phyloP scores from a whole-genome alignment of 2,329 filamentous ascomycete species.

The Ophiosphaerella korrae region DNA sequence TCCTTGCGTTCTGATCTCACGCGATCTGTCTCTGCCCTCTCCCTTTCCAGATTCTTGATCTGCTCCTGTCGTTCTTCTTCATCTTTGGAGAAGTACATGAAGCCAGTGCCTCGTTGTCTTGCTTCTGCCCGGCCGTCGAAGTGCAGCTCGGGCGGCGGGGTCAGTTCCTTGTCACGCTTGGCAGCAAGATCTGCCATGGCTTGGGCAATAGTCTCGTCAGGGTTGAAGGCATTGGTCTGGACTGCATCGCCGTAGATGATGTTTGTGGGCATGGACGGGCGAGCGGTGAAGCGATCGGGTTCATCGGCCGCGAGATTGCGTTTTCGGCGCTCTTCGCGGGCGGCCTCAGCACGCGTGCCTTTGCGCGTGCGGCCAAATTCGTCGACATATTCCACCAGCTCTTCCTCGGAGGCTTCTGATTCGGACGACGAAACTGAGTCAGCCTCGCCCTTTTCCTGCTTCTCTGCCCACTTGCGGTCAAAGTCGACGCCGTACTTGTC shows the following conservation, averaged over 20 bases:
- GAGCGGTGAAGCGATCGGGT: constrained; percentile 70
- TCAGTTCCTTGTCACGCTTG: constrained; percentile 78
- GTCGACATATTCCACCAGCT: constrained; percentile 85
- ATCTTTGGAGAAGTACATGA: constrained; percentile 86
- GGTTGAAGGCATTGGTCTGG: constrained; percentile 81
- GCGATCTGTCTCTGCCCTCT: constrained; percentile 71
- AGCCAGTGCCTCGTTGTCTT: constrained; percentile 84
- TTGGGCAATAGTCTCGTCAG: constrained; percentile 65
- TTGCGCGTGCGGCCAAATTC: constrained; percentile 86
- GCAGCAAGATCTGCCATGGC: constrained; percentile 79
- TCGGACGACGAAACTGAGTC: constrained; percentile 49
- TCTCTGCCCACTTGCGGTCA: constrained; percentile 91
- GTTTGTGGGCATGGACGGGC: constrained; percentile 68
- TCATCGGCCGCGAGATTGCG: constrained; percentile 63
- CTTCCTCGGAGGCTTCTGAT: constrained; percentile 50
- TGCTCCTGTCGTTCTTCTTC: constrained; percentile 69
- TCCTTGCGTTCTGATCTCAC: constrained; percentile 55
- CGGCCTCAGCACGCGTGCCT: constrained; percentile 72
- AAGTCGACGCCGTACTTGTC: constrained; percentile 82
- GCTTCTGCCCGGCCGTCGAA: constrained; percentile 88
- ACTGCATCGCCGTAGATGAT: constrained; percentile 87
- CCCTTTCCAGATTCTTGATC: constrained; percentile 74
- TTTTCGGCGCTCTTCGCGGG: constrained; percentile 64
- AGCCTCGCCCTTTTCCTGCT: constrained; percentile 52
- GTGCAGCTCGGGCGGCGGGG: constrained; percentile 79